Evolutionary conservation across 1,284 basidiomycete species (phyloP).

Genomic region (Vanrija humicola): DNA sequence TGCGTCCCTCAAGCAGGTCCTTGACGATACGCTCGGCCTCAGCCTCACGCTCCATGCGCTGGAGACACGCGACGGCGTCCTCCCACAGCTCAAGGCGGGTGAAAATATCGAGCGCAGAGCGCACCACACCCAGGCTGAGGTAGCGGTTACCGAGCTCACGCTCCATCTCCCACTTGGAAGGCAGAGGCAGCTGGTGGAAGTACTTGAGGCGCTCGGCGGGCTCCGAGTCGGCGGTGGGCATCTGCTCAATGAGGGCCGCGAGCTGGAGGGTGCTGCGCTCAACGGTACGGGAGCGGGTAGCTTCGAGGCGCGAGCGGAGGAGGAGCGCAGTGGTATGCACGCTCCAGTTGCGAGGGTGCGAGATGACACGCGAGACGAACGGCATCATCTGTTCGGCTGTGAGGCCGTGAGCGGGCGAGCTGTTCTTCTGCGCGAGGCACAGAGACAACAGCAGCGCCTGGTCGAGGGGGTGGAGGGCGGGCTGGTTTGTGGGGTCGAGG

Average conservation of each 20-base stretch:
- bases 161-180: constrained; percentile 87
- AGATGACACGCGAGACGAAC: constrained; percentile 78
- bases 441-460: constrained; percentile 84
- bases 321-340: constrained; percentile 91
- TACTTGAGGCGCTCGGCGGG: constrained; percentile 67
- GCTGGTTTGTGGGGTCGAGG: constrained; percentile 78
- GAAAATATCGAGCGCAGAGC: constrained; percentile 85
- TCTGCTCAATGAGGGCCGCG: constrained; percentile 88
- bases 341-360: constrained; percentile 86
- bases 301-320: constrained; percentile 81
- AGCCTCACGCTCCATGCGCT: constrained; percentile 70
- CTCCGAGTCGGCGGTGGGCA: constrained; percentile 71
- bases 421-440: constrained; percentile 84
- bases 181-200: constrained; percentile 72
- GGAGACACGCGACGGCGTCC: constrained; percentile 81
- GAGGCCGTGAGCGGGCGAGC: constrained; percentile 77
- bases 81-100: constrained; percentile 96
- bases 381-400: constrained; percentile 86
- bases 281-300: constrained; percentile 78
- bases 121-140: constrained; percentile 74
- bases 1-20: constrained; percentile 75
- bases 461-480: constrained; percentile 80
- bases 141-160: constrained; percentile 78
- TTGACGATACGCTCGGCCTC: constrained; percentile 72
- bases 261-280: constrained; percentile 85